phyloP scores from a whole-genome alignment of 2,329 filamentous ascomycete species.

The Pseudopyricularia cyperi region DNA sequence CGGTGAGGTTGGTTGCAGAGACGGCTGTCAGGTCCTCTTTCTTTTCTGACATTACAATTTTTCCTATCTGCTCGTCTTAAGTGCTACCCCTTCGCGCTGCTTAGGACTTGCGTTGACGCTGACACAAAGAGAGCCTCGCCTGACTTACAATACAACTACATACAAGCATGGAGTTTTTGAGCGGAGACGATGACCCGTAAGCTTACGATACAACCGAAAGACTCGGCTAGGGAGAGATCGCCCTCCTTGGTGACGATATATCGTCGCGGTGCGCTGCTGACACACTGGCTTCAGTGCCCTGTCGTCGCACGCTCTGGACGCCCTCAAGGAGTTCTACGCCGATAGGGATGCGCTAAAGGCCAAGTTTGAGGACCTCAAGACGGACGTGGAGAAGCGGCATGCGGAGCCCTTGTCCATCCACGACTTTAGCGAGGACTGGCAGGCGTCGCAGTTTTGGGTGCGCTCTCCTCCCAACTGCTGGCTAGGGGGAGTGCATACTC shows the following conservation, averaged over 20 bases:
- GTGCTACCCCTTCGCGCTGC: too few relatives aligned
- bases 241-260: too few relatives aligned
- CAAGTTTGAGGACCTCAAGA: conserved; percentile 55
- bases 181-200: neutral
- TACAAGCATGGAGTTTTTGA: neutral
- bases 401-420: conserved; percentile 42
- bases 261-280: too few relatives aligned
- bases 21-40: too few relatives aligned
- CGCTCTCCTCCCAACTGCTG: conserved; percentile 11
- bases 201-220: neutral
- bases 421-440: conserved; percentile 69
- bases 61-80: too few relatives aligned
- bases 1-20: too few relatives aligned
- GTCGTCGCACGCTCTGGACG: conserved; percentile 51
- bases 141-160: neutral
- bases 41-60: too few relatives aligned
- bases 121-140: neutral
- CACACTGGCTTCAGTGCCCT: conserved; percentile 35
- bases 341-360: conserved; percentile 56
- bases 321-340: conserved; percentile 60
- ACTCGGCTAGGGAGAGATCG: too few relatives aligned
- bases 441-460: conserved; percentile 75
- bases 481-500: neutral
- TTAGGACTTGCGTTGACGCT: neutral
- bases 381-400: conserved; percentile 33